Evolutionary conservation across 495 filamentous ascomycete species (phyloP).

Genomic region (Penicillium crystallinum): DNA sequence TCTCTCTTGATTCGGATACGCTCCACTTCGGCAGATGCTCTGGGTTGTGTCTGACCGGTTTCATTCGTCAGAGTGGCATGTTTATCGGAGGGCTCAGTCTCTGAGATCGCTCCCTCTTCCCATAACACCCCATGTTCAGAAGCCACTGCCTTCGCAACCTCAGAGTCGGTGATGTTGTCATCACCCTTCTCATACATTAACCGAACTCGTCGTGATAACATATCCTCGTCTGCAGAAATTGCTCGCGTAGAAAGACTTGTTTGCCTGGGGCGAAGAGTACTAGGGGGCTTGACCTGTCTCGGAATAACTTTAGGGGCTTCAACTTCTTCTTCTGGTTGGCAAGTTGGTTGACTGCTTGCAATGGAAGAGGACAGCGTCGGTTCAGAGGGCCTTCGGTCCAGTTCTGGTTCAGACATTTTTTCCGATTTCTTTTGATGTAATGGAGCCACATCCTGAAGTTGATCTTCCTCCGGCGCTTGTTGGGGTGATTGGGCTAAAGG

Average conservation of each 20-base stretch:
- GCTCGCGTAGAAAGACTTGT: conserved; percentile 30
- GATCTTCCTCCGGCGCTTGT: background rate
- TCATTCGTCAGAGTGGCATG: conserved; percentile 17
- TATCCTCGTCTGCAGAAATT: conserved; percentile 72
- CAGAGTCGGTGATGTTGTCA: conserved; percentile 49
- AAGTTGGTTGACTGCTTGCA: conserved; percentile 7
- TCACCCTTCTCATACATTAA: conserved; percentile 82
- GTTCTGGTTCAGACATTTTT: conserved; percentile 1
- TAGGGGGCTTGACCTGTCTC: conserved; percentile 33
- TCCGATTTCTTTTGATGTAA: background rate
- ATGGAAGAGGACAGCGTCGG: conserved; percentile 1
- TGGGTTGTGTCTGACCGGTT: conserved; percentile 17
- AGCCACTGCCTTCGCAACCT: conserved; percentile 40
- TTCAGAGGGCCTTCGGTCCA: background rate
- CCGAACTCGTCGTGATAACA: conserved; percentile 81
- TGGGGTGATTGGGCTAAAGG: conserved; percentile 1
- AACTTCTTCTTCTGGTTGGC: conserved; percentile 14
- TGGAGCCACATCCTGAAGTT: background rate
- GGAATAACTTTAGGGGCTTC: conserved; percentile 33
- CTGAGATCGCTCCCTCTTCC: conserved; percentile 49
- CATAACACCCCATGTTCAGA: conserved; percentile 53
- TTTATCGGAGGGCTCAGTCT: conserved; percentile 38
- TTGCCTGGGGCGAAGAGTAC: conserved; percentile 32
- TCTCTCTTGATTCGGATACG: conserved; percentile 41
- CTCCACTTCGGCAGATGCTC: conserved; percentile 23